Evolutionary conservation across 805 yeast genomes (phyloP).

Genomic region (Candida koratica): DNA sequence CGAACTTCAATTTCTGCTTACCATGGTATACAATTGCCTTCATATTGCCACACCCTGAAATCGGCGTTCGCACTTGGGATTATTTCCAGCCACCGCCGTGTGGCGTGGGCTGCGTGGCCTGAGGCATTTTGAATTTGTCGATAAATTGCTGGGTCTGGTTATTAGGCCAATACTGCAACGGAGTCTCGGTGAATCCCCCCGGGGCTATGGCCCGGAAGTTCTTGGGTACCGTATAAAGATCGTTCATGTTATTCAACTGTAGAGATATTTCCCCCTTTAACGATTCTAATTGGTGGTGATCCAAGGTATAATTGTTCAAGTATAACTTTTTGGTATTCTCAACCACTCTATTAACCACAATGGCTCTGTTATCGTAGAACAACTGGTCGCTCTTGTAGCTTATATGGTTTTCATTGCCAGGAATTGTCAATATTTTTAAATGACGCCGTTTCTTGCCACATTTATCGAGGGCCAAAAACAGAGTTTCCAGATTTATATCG

Average conservation of each 20-base stretch:
- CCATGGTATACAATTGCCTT: slow-evolving; percentile 25
- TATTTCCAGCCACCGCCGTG: no score
- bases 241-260: slow-evolving; percentile 1
- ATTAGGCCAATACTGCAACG: slow-evolving; percentile 32
- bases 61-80: no score
- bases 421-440: slow-evolving; percentile 49
- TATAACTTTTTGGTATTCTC: slow-evolving; percentile 17
- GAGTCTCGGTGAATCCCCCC: slow-evolving; percentile 10
- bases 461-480: slow-evolving; percentile 80
- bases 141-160: slow-evolving; percentile 36
- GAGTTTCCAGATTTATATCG: slow-evolving; percentile 24
- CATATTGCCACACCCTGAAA: no score
- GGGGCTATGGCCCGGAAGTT: slow-evolving; percentile 29
- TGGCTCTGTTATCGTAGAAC: slow-evolving; percentile 28
- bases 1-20: slow-evolving; percentile 16
- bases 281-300: neutral
- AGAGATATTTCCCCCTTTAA: slow-evolving; percentile 1
- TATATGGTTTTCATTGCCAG: slow-evolving; percentile 11
- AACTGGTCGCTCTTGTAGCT: slow-evolving; percentile 14
- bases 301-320: neutral
- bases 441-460: slow-evolving; percentile 64
- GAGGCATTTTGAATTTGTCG: slow-evolving; percentile 17
- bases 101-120: no score
- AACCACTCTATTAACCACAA: slow-evolving; percentile 34
- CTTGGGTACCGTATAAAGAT: slow-evolving; percentile 15